Percentiles rank a stretch among this genome's conserved stretches.
phyloP scores from a whole-genome alignment of 441 rosid species.

The Croton laevigatus region DNA sequence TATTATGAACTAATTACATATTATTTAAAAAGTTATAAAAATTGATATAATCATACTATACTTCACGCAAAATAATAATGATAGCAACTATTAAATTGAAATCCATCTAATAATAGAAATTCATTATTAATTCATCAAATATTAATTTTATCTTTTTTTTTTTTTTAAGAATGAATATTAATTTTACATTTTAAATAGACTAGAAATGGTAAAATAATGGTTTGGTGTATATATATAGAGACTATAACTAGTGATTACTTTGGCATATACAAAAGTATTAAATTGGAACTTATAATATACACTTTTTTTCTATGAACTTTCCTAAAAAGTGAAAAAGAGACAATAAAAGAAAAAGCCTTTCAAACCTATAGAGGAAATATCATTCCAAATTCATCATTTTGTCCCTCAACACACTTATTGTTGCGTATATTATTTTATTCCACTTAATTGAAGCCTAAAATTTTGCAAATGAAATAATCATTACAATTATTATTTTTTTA shows the following conservation, averaged over 20 bases:
- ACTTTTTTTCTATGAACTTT: not conserved
- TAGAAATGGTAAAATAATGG: not conserved
- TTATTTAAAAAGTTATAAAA: no score
- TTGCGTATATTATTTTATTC: not conserved
- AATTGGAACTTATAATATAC: not conserved
- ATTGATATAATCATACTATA: no score
- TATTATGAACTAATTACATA: no score
- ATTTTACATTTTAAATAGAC: no score
- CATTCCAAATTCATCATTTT: conserved; percentile 15
- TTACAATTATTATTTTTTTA: no score
- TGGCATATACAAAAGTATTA: not conserved
- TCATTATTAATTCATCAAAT: no score
- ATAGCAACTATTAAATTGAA: no score
- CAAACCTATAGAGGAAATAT: not conserved
- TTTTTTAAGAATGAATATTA: no score
- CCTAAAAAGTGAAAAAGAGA: not conserved
- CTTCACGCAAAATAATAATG: no score
- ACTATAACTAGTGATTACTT: not conserved
- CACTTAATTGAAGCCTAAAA: not conserved
- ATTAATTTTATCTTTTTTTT: no score
- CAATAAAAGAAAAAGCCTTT: not conserved
- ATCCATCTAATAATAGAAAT: no score
- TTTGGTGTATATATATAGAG: not conserved
- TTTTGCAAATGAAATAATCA: not conserved
- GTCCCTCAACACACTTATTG: not conserved